Conservation (phyloP, 768 basidiomycete species). For the Pisolithus tinctorius region DNA sequence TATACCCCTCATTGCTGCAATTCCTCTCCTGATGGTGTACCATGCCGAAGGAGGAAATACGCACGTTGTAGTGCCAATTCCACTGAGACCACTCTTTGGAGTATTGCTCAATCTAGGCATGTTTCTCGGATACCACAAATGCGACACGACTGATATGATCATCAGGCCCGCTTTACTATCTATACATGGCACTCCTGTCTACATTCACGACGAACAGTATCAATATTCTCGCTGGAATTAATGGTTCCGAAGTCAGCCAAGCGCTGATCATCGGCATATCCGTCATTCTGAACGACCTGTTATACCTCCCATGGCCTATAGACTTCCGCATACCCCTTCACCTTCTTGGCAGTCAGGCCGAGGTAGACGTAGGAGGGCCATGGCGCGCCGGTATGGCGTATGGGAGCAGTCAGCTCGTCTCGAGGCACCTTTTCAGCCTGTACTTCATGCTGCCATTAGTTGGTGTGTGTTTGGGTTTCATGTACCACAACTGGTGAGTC, state of each 20-base stretch:
- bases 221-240: constrained; percentile 97
- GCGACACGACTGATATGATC: constrained; percentile 1
- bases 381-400: constrained; percentile 83
- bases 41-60: constrained; percentile 93
- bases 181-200: constrained; percentile 94
- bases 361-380: constrained; percentile 69
- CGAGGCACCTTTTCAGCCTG: constrained; percentile 89
- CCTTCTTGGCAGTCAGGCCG: constrained; percentile 56
- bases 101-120: constrained; percentile 83
- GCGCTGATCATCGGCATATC: constrained; percentile 88
- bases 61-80: constrained; percentile 87
- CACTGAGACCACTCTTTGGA: constrained; percentile 65
- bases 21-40: constrained; percentile 94
- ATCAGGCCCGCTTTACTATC: constrained; percentile 86
- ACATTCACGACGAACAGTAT: constrained; percentile 98
- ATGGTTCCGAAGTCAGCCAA: constrained; percentile 93
- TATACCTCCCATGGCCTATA: constrained; percentile 88
- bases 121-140: constrained; percentile 13
- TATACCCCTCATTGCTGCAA: constrained; percentile 91
- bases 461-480: constrained; percentile 82
- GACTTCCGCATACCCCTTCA: constrained; percentile 68
- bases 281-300: constrained; percentile 83
- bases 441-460: constrained; percentile 97
- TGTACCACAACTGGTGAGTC: constrained; percentile 90
- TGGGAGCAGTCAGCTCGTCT: constrained; percentile 81